phyloP scores from a whole-genome alignment of 2,329 filamentous ascomycete genomes.

The Penicillium sclerotigenum region DNA sequence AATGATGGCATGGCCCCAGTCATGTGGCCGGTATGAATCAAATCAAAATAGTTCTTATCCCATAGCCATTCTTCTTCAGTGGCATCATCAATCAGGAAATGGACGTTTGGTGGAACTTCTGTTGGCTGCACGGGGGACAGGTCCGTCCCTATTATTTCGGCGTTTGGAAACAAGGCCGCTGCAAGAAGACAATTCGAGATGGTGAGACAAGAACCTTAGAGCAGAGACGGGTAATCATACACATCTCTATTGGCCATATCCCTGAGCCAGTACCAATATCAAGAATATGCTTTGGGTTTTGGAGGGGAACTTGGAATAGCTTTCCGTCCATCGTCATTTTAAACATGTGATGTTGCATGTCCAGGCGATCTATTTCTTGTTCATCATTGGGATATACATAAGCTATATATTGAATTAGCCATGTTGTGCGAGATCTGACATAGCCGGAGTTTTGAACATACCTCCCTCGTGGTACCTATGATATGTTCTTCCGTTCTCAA shows the following conservation, averaged over 20 bases:
- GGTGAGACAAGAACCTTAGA: neutral
- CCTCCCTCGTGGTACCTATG: slow-evolving; percentile 46
- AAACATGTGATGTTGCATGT: slow-evolving; percentile 56
- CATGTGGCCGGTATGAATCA: slow-evolving; percentile 59
- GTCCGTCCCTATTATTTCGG: slow-evolving; percentile 62
- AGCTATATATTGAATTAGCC: slow-evolving; percentile 27
- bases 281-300: slow-evolving; percentile 48
- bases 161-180: slow-evolving; percentile 51
- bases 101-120: slow-evolving; percentile 67
- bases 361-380: slow-evolving; percentile 54
- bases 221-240: slow-evolving; percentile 27
- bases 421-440: neutral
- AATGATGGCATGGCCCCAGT: slow-evolving; percentile 58
- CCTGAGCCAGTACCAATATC: slow-evolving; percentile 62
- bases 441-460: slow-evolving; percentile 21
- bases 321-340: slow-evolving; percentile 46
- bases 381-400: slow-evolving; percentile 54
- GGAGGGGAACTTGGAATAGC: slow-evolving; percentile 49
- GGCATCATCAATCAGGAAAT: slow-evolving; percentile 70
- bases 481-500: slow-evolving; percentile 44
- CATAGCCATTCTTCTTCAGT: slow-evolving; percentile 60
- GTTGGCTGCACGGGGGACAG: slow-evolving; percentile 65
- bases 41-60: slow-evolving; percentile 52
- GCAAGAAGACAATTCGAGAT: slow-evolving; percentile 17
- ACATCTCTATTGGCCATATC: slow-evolving; percentile 68